Base-by-base conservation (phyloP, 768 basidiomycete genomes). In the Pleurotus cornucopiae region DNA sequence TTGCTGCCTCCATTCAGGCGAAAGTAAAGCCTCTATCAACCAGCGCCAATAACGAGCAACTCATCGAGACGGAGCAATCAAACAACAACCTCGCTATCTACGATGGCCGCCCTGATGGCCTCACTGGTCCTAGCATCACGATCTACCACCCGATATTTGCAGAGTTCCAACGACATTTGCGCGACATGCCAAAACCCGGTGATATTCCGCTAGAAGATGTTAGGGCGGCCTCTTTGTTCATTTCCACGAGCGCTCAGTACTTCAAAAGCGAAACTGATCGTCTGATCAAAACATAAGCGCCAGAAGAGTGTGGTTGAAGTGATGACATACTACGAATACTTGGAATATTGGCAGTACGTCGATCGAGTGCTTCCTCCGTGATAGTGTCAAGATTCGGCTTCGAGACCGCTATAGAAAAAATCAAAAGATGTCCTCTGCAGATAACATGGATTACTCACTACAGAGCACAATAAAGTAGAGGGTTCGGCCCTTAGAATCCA, bases 141-240 rank as follows among this genome's bases (percentile, higher is more conserved):
- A 49, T 49, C n/a, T 49, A 49, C 26, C 48, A 49, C 20, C 48
- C 48, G 48, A 49, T 49, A 49, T 49, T 49, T 37, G 26, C 20
- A 26, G 30, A 49, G 26, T 49, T 49, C 37, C 48, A 37, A 34
- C 48, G n/a, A 16, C 23, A 20, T 12, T 14, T 49, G 5, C 14
- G 25, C 30, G 26, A 49, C 4, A n/a, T 30, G 26, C 48, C 48
- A 14, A 30, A 18, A 18, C 23, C 23, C 26, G 23, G 26, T n/a
- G 25, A 30, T 23, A 46, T 46, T 21, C 16, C 46, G 12, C 46
- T 46, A 5, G 21, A 18, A 12, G 46, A 46, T 46, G 21, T 46
- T 12, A 46, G 12, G 21, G 21, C 21, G 12, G 46, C 46, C 46
- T 18, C n/a, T 46, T 23, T 46, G 16, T 46, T 46, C 46, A 46